Base-by-base conservation (phyloP, 2,329 filamentous ascomycete genomes). In the Aspergillus brasiliensis region DNA sequence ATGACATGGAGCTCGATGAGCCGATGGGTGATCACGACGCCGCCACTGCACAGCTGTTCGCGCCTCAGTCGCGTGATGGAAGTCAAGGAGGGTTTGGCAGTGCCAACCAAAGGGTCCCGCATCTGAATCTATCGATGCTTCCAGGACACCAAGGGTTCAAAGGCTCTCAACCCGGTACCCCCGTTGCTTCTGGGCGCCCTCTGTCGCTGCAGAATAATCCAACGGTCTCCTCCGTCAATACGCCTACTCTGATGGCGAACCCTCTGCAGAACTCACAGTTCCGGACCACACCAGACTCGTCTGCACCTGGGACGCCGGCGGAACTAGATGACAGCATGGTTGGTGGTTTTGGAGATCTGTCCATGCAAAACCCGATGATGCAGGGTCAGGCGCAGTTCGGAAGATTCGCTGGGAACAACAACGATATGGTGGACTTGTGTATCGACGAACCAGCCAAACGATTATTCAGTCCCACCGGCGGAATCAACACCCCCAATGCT, bases 1-100 rank as follows among this genome's bases (percentile, higher is more conserved):
- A 92, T 55, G 92, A 96, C 71, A 97, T 98, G 94, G 94, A 98
- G 71, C 91, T 98, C 89, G 94, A 98, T 71, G 92, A 97, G 68
- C 85, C 88, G 7, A 82, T 91, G 51, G 88, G 86, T 60, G 71
- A 80, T 67, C 71, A 67, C 13, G 67, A 81, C 70, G 62, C 69
- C 58, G 58, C 74, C 62, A 64, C 74, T 54, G 67, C 74, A 51
- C 69, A 79, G 62, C 60, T 78, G 58, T 80, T 77, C 61, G 74
- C 88, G 53, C 82, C 85, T 64, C 85, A 87, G 37, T 87, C 91
- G 69, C 89, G 91, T 67, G 87, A 90, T 70, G 85, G 86, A 19
- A 84, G 88, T 47, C 88, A 90, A 67, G 80, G 82, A 58, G 83
- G 84, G 57, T 86, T 85, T 66, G 83, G 82, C 57, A 82, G 84